These are phyloP conservation scores for Rhodofomes roseus DNA, from an alignment of 1,284 basidiomycete species.

Conservation along the genomic window DNA sequence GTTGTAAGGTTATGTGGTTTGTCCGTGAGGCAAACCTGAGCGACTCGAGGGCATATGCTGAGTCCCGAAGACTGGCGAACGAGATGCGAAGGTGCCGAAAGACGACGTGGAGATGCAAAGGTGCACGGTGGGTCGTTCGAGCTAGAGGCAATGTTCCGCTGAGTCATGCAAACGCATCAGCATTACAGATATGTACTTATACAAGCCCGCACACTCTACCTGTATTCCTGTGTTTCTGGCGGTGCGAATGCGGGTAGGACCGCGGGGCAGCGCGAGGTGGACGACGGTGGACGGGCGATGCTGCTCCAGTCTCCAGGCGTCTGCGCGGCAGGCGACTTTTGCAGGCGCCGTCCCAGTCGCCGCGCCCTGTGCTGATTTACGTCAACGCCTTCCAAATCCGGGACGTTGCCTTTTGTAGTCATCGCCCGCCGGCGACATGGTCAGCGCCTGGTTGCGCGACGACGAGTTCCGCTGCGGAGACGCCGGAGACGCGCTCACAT, in stretches of 20 bases:
- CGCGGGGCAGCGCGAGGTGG: background rate
- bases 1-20: background rate
- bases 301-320: background rate
- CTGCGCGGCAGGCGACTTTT: background rate
- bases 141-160: background rate
- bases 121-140: background rate
- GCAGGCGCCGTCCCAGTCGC: background rate
- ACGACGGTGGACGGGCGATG: background rate
- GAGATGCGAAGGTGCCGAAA: background rate
- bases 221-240: background rate
- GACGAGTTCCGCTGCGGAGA: background rate
- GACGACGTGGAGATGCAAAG: background rate
- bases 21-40: background rate
- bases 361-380: background rate
- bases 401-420: background rate
- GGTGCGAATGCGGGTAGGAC: background rate
- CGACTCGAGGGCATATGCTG: slow-evolving; percentile 2
- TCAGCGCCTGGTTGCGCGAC: background rate
- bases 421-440: background rate
- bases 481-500: background rate
- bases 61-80: background rate
- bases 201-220: background rate
- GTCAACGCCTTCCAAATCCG: background rate
- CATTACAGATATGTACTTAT: too few species aligned
- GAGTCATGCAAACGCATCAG: background rate